Conservation (phyloP, 2,329 filamentous ascomycete genomes). For the Colletotrichum liaoningense region DNA sequence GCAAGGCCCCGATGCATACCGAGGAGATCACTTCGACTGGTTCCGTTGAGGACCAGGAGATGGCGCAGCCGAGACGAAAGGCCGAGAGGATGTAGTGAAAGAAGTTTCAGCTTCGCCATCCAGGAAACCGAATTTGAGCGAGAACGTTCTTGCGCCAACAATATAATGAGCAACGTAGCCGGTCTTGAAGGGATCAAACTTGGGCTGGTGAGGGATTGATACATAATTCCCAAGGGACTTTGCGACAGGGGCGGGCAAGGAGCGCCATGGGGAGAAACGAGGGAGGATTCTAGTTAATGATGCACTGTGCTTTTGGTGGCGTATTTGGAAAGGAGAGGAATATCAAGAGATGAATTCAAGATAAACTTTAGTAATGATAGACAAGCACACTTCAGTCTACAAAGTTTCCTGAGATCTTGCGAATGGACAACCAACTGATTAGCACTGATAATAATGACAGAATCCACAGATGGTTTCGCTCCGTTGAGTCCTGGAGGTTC, state of each 20-base stretch:
- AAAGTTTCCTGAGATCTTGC: neutral
- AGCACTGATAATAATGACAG: no score
- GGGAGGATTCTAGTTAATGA: neutral
- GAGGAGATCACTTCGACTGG: neutral
- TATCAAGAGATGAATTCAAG: neutral
- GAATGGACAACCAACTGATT: no score
- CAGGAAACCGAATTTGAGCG: no score
- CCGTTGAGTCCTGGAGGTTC: no score
- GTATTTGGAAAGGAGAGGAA: neutral
- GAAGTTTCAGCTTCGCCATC: neutral
- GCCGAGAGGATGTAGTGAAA: neutral
- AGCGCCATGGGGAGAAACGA: neutral
- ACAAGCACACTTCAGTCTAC: neutral
- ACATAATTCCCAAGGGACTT: no score
- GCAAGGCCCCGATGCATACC: neutral
- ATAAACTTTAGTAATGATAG: neutral
- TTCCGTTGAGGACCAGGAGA: neutral
- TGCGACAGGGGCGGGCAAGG: no score
- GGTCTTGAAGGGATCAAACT: neutral
- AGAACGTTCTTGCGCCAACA: neutral
- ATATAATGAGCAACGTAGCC: neutral
- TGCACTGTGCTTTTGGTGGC: neutral
- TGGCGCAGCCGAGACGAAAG: neutral
- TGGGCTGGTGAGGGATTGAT: no score
- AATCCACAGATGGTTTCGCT: no score